Evolutionary conservation across 768 basidiomycete genomes (phyloP).

Genomic region (Russula sp.): DNA sequence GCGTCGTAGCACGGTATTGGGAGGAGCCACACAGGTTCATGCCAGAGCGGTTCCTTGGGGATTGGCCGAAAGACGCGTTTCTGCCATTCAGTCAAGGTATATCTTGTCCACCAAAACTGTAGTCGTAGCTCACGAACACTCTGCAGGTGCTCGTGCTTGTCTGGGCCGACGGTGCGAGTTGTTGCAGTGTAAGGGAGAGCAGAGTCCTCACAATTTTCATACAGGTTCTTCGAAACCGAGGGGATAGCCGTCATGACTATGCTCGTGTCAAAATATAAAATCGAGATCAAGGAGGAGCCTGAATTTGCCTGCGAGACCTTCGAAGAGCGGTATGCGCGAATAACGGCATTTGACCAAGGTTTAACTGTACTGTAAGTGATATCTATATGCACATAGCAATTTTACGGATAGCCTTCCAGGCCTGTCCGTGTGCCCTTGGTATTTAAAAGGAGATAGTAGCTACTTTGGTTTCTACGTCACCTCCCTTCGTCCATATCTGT

Average conservation of each 20-base stretch:
- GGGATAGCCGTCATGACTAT: constrained; percentile 47
- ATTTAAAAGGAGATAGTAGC: constrained; percentile 26
- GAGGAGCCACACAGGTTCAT: constrained; percentile 49
- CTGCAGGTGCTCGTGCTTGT: constrained; percentile 29
- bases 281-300: constrained; percentile 49
- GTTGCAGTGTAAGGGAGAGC: background rate
- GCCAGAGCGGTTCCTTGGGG: constrained; percentile 38
- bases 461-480: background rate
- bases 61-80: constrained; percentile 38
- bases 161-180: constrained; percentile 29
- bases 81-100: constrained; percentile 36
- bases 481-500: background rate
- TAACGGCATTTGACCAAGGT: constrained; percentile 1
- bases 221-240: constrained; percentile 51
- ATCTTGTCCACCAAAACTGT: too few species aligned
- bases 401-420: constrained; percentile 8
- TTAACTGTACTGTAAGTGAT: constrained; percentile 19
- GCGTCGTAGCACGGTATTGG: constrained; percentile 52
- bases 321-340: constrained; percentile 41
- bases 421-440: constrained; percentile 28
- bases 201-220: background rate
- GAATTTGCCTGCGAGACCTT: constrained; percentile 46
- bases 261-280: constrained; percentile 45
- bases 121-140: too few species aligned
- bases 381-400: too few species aligned